Conservation (phyloP, 2,329 filamentous ascomycete genomes). For the Hypoxylon sp. region DNA sequence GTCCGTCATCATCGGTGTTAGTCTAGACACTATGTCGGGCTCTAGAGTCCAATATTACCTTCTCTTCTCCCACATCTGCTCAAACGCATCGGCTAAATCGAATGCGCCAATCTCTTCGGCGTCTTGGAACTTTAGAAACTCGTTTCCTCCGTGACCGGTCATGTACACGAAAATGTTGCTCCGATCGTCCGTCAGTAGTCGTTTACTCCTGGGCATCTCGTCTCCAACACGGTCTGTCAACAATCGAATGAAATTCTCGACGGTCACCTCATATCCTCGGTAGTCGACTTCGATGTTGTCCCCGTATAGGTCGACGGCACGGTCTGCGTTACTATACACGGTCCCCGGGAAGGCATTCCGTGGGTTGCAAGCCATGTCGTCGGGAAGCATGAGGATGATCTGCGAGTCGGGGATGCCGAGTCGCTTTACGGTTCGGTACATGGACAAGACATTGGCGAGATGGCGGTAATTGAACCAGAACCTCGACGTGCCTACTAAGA, state of each 20-base stretch:
- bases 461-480: constrained; percentile 99
- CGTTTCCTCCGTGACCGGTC: constrained; percentile 97
- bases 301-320: constrained; percentile 94
- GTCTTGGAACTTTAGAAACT: constrained; percentile 98
- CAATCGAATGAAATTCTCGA: constrained; percentile 97
- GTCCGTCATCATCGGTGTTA: constrained; percentile 24
- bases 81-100: constrained; percentile 95
- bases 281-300: constrained; percentile 99
- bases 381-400: constrained; percentile 99
- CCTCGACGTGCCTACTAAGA: constrained; percentile 96
- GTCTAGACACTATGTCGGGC: not conserved
- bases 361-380: constrained; percentile 99
- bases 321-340: constrained; percentile 98
- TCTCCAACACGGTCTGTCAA: constrained; percentile 94
- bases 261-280: constrained; percentile 96
- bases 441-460: constrained; percentile 95
- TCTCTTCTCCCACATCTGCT: constrained; percentile 99
- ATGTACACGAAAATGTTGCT: constrained; percentile 99
- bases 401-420: constrained; percentile 98
- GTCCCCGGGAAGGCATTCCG: constrained; percentile 98
- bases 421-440: constrained; percentile 98
- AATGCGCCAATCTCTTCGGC: constrained; percentile 97
- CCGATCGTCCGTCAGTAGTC: constrained; percentile 91
- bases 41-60: constrained; percentile 64
- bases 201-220: constrained; percentile 94